These are phyloP conservation scores for Solanum piurae DNA, from an alignment of 257 asterid genomes.

Conservation along the genomic window DNA sequence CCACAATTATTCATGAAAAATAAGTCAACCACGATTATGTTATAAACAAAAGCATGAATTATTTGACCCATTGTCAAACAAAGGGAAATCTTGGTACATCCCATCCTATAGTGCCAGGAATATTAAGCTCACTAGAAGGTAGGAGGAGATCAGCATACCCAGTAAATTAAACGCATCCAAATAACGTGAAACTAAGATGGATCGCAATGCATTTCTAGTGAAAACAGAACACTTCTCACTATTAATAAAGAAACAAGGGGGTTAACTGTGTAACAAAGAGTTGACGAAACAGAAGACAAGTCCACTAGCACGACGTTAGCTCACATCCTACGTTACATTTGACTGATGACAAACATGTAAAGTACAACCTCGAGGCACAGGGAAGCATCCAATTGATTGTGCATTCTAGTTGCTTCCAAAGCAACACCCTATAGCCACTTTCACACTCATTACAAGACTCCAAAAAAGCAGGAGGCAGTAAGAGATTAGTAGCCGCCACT, in stretches of 20 bases:
- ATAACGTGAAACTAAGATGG: not conserved
- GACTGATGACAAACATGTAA: conserved; percentile 28
- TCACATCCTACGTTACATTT: conserved; percentile 43
- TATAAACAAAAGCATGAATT: not conserved
- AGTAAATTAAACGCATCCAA: not conserved
- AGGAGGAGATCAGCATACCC: not conserved
- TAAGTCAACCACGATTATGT: not conserved
- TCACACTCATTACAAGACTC: conserved; percentile 42
- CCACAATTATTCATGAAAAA: not conserved
- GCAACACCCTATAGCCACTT: conserved; percentile 30
- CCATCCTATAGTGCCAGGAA: not conserved
- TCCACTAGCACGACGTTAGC: conserved; percentile 41
- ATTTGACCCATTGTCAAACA: not conserved
- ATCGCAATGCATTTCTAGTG: not conserved
- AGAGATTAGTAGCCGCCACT: conserved; percentile 50
- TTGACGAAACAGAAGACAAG: not conserved
- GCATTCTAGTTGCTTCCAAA: conserved; percentile 6
- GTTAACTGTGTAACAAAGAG: not conserved
- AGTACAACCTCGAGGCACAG: conserved; percentile 39
- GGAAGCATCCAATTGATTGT: conserved; percentile 28
- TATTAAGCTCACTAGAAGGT: not conserved
- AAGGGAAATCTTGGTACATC: not conserved
- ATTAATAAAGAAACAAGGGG: not conserved
- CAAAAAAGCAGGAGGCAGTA: conserved; percentile 25
- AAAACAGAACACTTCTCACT: not conserved